Percentiles rank a stretch among this genome's conserved stretches.
Conservation (phyloP, 1,284 basidiomycete genomes). For the Boletus sp. region DNA sequence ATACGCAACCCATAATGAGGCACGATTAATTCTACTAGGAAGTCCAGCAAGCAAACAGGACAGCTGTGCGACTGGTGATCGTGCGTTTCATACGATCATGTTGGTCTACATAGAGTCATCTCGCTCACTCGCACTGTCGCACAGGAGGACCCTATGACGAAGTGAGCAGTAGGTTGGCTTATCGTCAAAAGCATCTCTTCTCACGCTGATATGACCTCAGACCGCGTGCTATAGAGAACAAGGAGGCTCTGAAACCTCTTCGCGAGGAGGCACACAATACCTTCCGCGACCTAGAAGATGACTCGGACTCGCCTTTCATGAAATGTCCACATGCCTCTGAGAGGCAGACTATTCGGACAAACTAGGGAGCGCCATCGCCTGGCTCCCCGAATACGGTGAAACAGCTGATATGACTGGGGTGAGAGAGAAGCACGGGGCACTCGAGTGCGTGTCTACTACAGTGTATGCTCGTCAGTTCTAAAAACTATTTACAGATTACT, state of each 20-base stretch:
- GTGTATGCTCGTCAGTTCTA: slow-evolving; percentile 4
- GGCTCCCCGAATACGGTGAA: slow-evolving; percentile 90
- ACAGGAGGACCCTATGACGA: too few relatives aligned
- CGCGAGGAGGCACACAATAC: slow-evolving; percentile 92
- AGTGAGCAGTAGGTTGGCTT: too few relatives aligned
- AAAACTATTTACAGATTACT: slow-evolving; percentile 55
- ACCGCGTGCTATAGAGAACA: slow-evolving; percentile 76
- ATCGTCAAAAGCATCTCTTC: too few relatives aligned
- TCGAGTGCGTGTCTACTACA: slow-evolving; percentile 68
- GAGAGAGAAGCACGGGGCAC: slow-evolving; percentile 68
- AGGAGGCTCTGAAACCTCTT: slow-evolving; percentile 76
- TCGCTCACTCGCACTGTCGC: too few relatives aligned
- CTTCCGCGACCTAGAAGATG: slow-evolving; percentile 81
- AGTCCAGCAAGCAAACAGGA: too few relatives aligned
- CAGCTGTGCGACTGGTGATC: too few relatives aligned
- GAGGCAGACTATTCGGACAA: slow-evolving; percentile 58
- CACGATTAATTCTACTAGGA: too few relatives aligned
- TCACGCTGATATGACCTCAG: slow-evolving; percentile 45
- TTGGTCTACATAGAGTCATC: too few relatives aligned
- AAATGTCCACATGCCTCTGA: slow-evolving; percentile 80
- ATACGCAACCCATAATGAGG: too few relatives aligned
- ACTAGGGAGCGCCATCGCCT: slow-evolving; percentile 73
- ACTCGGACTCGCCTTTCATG: slow-evolving; percentile 70
- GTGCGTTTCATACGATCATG: too few relatives aligned
- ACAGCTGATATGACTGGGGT: slow-evolving; percentile 77